These are phyloP conservation scores for Wakefieldia striispora DNA, from an alignment of 768 basidiomycete genomes.

Conservation along the genomic window DNA sequence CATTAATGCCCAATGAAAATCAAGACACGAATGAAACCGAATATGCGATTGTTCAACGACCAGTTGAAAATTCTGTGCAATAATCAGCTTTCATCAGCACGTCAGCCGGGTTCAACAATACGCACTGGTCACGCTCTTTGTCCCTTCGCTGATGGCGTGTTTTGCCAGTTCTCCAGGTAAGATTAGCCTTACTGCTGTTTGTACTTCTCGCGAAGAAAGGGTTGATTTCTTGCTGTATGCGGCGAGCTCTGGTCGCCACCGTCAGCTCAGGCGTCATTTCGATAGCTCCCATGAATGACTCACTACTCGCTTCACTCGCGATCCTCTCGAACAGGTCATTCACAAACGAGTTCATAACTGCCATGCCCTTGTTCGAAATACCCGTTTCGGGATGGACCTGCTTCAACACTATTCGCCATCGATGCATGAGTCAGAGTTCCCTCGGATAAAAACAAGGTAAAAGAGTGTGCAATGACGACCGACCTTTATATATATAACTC, in stretches of 20 bases:
- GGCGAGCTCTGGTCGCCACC: conserved; percentile 47
- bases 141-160: conserved; percentile 76
- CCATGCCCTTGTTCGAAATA: conserved; percentile 68
- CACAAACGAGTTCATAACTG: conserved; percentile 59
- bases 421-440: neutral
- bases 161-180: conserved; percentile 71
- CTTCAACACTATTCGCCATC: conserved; percentile 46
- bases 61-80: conserved; percentile 28
- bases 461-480: conserved; percentile 3
- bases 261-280: neutral
- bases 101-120: neutral
- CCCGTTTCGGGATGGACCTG: conserved; percentile 76
- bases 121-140: conserved; percentile 55
- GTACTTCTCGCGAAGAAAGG: conserved; percentile 71
- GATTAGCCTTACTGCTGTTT: conserved; percentile 67
- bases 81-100: neutral
- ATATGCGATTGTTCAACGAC: conserved; percentile 2
- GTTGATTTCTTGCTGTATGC: conserved; percentile 72
- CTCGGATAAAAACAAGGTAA: too few species aligned
- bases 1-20: neutral
- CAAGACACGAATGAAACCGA: neutral
- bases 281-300: conserved; percentile 15
- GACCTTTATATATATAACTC: conserved; percentile 65
- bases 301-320: conserved; percentile 51
- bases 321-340: conserved; percentile 63